Conservation (phyloP, 106 monocot species). For the Dendrobium nobile region DNA sequence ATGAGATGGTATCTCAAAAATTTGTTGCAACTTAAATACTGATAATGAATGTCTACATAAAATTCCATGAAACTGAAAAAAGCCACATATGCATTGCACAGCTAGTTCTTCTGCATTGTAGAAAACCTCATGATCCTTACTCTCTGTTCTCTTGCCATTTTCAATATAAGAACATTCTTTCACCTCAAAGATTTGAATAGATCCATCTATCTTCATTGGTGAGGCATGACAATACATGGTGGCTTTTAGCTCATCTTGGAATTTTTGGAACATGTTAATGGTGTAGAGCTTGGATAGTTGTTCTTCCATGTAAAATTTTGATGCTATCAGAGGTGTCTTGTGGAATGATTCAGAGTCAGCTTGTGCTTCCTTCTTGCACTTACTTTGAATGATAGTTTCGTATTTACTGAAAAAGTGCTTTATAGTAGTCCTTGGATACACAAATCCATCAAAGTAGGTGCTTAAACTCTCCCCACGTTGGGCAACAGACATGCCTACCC, state of each 20-base stretch:
- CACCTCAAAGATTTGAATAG: slow-evolving; percentile 44
- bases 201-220: slow-evolving; percentile 30
- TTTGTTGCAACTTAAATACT: slow-evolving; percentile 59
- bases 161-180: slow-evolving; percentile 66
- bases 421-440: slow-evolving; percentile 51
- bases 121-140: slow-evolving; percentile 39
- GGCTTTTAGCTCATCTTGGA: slow-evolving; percentile 73
- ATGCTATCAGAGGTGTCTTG: slow-evolving; percentile 36
- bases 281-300: slow-evolving; percentile 71
- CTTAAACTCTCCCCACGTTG: slow-evolving; percentile 33
- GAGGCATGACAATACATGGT: slow-evolving; percentile 58
- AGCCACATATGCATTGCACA: slow-evolving; percentile 53
- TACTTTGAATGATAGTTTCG: slow-evolving; percentile 47
- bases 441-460: slow-evolving; percentile 48
- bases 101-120: slow-evolving; percentile 38
- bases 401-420: slow-evolving; percentile 70
- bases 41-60: slow-evolving; percentile 60
- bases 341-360: slow-evolving; percentile 48
- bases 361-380: slow-evolving; percentile 47
- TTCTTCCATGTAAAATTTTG: slow-evolving; percentile 68
- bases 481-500: slow-evolving; percentile 71
- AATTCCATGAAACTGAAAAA: slow-evolving; percentile 63
- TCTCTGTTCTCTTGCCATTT: slow-evolving; percentile 43
- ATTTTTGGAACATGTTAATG: slow-evolving; percentile 55
- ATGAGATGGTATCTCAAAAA: slow-evolving; percentile 49